These are phyloP conservation scores for Talaromyces sp. DNA, from an alignment of 2,329 filamentous ascomycete species.

Conservation along the genomic window DNA sequence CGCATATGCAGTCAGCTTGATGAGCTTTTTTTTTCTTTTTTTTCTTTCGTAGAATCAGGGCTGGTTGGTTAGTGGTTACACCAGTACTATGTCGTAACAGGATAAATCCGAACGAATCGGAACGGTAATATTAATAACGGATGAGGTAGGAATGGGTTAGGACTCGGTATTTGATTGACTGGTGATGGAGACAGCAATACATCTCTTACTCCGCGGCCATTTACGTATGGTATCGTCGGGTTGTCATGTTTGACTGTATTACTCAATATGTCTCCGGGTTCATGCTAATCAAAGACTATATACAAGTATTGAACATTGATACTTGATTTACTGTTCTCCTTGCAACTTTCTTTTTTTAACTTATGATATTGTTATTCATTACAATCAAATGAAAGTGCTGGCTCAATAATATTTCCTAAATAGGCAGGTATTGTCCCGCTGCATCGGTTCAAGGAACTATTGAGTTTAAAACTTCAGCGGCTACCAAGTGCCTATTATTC, in stretches of 20 bases:
- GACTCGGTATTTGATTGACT: neutral
- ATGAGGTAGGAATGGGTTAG: neutral
- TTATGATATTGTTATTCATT: no score
- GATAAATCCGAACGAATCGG: neutral
- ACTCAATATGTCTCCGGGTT: no score
- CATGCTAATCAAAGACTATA: no score
- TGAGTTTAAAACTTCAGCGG: neutral
- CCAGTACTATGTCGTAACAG: neutral
- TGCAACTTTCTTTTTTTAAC: no score
- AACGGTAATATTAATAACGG: neutral
- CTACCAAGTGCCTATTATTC: neutral
- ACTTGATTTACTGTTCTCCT: no score
- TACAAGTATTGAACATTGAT: no score
- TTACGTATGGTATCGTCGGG: no score
- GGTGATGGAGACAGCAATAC: neutral
- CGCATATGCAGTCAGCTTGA: neutral
- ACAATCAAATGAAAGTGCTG: neutral
- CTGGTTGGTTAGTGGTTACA: neutral
- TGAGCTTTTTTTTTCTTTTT: neutral
- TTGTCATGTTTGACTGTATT: no score
- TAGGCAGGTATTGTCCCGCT: neutral
- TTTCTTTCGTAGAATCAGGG: neutral
- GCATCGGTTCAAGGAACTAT: neutral
- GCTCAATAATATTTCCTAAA: neutral
- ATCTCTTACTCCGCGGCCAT: neutral